Evolutionary conservation across 2,329 filamentous ascomycete genomes (phyloP).

Genomic region (Colletotrichum musae): DNA sequence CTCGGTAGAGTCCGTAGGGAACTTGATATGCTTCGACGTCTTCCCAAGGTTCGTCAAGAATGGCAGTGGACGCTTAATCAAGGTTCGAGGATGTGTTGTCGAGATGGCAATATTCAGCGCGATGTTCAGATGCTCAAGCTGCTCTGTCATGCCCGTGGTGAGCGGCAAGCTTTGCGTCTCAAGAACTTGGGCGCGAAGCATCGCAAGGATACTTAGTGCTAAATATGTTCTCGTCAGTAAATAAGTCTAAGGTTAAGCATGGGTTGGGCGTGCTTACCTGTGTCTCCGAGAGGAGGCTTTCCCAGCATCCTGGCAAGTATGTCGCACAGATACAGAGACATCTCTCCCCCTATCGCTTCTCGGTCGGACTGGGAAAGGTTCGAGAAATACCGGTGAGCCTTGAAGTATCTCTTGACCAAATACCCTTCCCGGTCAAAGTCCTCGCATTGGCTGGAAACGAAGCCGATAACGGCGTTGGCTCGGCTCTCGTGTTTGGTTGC

Average conservation of each 20-base stretch:
- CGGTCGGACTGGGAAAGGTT: conserved; percentile 47
- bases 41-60: too few species aligned
- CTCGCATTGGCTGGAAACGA: conserved; percentile 61
- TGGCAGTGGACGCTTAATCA: too few species aligned
- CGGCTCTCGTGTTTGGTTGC: conserved; percentile 51
- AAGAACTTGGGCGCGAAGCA: conserved; percentile 12
- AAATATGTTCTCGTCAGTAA: too few species aligned
- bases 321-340: conserved; percentile 54
- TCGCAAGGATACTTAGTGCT: conserved; percentile 9
- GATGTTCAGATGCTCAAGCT: background rate
- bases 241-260: too few species aligned
- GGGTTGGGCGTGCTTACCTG: background rate
- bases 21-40: background rate
- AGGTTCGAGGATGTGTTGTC: too few species aligned
- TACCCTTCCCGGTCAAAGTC: conserved; percentile 62
- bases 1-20: conserved; percentile 46
- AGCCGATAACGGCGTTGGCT: conserved; percentile 50
- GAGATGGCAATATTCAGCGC: conserved; percentile 2
- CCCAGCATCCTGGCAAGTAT: conserved; percentile 44
- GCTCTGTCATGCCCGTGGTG: background rate
- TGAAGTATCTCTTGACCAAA: conserved; percentile 61
- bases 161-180: conserved; percentile 4
- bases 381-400: conserved; percentile 62
- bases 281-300: background rate
- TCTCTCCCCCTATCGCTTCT: conserved; percentile 49